These are phyloP conservation scores for Linum lewisii DNA, from an alignment of 345 rosid genomes.

Conservation along the genomic window DNA sequence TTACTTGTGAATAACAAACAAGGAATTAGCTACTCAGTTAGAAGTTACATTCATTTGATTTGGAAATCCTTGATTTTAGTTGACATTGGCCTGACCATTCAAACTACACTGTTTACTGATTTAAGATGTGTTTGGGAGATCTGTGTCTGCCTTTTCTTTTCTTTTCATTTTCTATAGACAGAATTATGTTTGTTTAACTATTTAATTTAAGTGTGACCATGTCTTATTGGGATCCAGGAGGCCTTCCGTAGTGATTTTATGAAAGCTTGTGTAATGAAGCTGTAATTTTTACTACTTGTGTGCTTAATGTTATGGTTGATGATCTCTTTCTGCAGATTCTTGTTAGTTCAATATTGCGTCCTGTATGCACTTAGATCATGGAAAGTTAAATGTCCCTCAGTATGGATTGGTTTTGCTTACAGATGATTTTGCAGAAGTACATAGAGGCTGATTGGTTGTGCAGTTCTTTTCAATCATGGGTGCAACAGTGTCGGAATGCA, in stretches of 20 bases:
- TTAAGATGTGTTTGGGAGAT: too few relatives aligned
- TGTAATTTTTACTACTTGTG: not conserved
- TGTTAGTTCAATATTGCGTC: not conserved
- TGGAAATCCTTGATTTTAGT: too few relatives aligned
- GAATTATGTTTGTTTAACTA: not conserved
- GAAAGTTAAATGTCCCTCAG: not conserved
- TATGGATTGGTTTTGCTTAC: constrained; percentile 18
- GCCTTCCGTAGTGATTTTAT: not conserved
- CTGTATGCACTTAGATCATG: not conserved
- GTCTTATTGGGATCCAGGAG: not conserved
- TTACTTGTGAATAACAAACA: not conserved
- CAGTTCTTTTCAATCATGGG: constrained; percentile 54
- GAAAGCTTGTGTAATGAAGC: not conserved
- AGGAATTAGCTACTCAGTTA: too few relatives aligned
- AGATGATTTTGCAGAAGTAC: constrained; percentile 71
- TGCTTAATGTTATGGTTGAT: not conserved
- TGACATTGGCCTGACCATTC: too few relatives aligned
- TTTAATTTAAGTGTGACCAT: not conserved
- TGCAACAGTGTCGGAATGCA: constrained; percentile 53
- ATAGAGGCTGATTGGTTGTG: constrained; percentile 59
- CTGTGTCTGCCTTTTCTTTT: not conserved
- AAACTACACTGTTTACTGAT: not conserved
- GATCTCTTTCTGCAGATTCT: not conserved
- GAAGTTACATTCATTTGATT: too few relatives aligned
- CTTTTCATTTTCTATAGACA: not conserved